These are phyloP conservation scores for Sicyos edulis DNA, from an alignment of 306 rosid species.

Conservation along the genomic window DNA sequence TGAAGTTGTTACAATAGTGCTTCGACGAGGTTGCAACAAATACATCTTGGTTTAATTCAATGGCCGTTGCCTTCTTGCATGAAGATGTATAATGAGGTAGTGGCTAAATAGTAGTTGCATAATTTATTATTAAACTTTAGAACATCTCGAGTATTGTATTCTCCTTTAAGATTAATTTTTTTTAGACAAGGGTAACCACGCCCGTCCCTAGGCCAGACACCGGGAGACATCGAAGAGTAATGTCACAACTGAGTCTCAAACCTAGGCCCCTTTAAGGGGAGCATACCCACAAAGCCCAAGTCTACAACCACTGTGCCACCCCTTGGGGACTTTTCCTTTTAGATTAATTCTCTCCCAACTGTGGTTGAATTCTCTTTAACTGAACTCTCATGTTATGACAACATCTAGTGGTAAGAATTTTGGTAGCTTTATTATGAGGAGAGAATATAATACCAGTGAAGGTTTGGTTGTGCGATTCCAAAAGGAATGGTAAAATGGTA, in stretches of 20 bases:
- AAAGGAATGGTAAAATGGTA: conserved; percentile 98
- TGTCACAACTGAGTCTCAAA: too few species aligned
- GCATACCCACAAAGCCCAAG: too few species aligned
- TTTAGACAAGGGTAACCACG: too few species aligned
- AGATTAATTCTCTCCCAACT: too few species aligned
- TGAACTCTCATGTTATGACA: not conserved
- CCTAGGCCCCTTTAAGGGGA: too few species aligned
- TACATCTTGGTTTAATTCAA: not conserved
- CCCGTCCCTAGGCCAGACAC: too few species aligned
- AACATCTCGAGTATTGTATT: not conserved
- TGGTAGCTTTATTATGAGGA: not conserved
- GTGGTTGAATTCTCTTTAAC: not conserved
- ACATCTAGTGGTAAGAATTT: not conserved
- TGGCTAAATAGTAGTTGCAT: not conserved
- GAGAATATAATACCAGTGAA: conserved; percentile 60
- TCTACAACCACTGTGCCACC: too few species aligned
- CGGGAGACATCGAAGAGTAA: too few species aligned
- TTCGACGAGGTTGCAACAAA: not conserved
- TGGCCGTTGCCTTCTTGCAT: not conserved
- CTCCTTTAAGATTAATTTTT: not conserved
- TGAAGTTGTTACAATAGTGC: not conserved
- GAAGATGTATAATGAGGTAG: not conserved
- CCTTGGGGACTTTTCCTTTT: too few species aligned
- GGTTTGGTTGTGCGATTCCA: conserved; percentile 97
- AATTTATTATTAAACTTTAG: not conserved